These are phyloP conservation scores for Leccinum arenicola DNA, from an alignment of 768 basidiomycete genomes.

Conservation along the genomic window DNA sequence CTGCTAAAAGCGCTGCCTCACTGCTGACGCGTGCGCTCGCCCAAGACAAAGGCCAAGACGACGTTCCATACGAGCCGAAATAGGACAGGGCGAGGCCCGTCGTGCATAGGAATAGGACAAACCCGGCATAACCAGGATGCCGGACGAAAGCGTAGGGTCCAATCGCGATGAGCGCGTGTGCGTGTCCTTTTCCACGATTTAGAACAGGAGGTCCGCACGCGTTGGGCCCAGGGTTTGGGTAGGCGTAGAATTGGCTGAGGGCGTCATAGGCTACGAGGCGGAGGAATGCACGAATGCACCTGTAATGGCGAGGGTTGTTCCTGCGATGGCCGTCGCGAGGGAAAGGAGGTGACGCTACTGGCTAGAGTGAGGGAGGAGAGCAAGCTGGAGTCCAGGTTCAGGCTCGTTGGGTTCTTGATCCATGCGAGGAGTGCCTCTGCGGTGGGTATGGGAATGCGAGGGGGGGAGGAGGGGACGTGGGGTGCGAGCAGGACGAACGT, in stretches of 20 bases:
- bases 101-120: conserved; percentile 26
- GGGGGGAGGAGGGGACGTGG: not conserved
- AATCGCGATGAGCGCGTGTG: conserved; percentile 26
- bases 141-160: conserved; percentile 29
- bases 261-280: conserved; percentile 32
- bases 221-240: conserved; percentile 5
- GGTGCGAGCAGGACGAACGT: conserved; percentile 8
- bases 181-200: not conserved
- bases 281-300: conserved; percentile 36
- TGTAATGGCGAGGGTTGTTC: conserved; percentile 35
- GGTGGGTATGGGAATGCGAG: not conserved
- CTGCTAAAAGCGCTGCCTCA: not conserved
- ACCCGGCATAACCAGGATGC: conserved; percentile 32
- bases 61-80: not conserved
- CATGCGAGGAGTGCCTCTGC: not conserved
- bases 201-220: not conserved
- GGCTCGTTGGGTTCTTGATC: not conserved
- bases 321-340: conserved; percentile 27
- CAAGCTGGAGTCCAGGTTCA: not conserved
- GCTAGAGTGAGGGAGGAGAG: not conserved
- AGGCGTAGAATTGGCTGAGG: conserved; percentile 25
- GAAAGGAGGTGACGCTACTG: not conserved
- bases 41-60: not conserved
- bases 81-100: conserved; percentile 14
- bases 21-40: not conserved